Percentiles rank a stretch among this genome's conserved stretches.
These are phyloP conservation scores for Verticillium isaacii DNA, from an alignment of 2,329 filamentous ascomycete species.

Conservation along the genomic window DNA sequence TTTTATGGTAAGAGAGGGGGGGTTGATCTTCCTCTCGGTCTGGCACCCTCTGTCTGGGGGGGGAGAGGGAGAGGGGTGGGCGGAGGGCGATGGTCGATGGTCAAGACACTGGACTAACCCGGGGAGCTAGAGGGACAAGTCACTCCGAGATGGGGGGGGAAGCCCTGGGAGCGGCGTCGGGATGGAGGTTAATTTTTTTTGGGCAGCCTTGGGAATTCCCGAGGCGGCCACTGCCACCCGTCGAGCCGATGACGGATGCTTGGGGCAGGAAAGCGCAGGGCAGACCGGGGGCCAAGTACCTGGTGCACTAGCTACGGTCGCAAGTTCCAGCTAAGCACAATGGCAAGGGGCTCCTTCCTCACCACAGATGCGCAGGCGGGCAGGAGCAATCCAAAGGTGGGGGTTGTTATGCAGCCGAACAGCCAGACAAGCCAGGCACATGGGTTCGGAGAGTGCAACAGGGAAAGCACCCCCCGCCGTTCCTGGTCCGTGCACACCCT, in stretches of 20 bases:
- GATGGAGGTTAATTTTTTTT: neutral
- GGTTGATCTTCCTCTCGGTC: neutral
- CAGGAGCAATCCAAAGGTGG: neutral
- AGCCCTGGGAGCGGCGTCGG: neutral
- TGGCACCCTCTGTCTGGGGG: neutral
- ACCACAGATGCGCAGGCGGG: neutral
- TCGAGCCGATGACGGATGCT: slow-evolving; percentile 4
- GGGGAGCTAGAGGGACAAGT: slow-evolving; percentile 4
- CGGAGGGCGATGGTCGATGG: slow-evolving; percentile 6
- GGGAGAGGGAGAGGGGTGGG: neutral
- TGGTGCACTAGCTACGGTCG: neutral
- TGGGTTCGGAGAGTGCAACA: neutral
- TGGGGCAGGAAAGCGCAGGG: neutral
- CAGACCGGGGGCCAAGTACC: neutral
- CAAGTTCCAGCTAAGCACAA: neutral
- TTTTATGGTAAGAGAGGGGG: neutral
- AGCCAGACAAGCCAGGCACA: neutral
- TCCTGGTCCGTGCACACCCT: neutral
- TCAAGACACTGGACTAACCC: slow-evolving; percentile 1
- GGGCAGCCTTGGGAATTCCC: neutral
- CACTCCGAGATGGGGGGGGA: slow-evolving; percentile 4
- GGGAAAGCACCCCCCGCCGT: neutral
- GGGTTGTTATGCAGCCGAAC: neutral
- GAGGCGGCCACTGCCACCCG: neutral
- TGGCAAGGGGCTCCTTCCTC: neutral